A percentile compares a stretch with the other conserved stretches of the same genome.
Conservation (phyloP, 2,329 filamentous ascomycete genomes). For the Fusarium chlamydosporum region DNA sequence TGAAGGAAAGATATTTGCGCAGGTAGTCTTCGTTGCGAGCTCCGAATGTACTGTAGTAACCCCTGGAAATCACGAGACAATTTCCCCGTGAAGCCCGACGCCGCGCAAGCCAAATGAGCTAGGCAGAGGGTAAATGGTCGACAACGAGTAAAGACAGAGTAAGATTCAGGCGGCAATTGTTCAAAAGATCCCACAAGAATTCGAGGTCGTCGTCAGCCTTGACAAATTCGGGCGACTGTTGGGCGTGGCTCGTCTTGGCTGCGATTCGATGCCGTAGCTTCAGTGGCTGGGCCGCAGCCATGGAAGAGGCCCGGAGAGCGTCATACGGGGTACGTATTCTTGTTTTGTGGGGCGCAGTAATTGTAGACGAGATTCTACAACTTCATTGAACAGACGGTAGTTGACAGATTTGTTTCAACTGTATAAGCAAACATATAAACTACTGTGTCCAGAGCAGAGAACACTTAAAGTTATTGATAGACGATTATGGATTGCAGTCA, state of each 20-base stretch:
- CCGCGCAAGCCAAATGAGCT: slow-evolving; percentile 34
- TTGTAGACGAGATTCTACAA: slow-evolving; percentile 8
- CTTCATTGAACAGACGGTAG: slow-evolving; percentile 1
- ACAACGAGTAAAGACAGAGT: slow-evolving; percentile 1
- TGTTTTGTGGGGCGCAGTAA: slow-evolving; percentile 33
- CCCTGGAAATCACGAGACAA: slow-evolving; percentile 51
- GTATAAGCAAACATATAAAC: too few relatives aligned
- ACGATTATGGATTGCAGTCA: background rate
- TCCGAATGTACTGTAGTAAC: slow-evolving; percentile 26
- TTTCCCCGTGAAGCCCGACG: slow-evolving; percentile 42
- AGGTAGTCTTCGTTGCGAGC: slow-evolving; percentile 22
- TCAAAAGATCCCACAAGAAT: slow-evolving; percentile 16
- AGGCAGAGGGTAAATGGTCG: slow-evolving; percentile 10
- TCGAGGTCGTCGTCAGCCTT: slow-evolving; percentile 50
- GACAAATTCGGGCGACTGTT: slow-evolving; percentile 45
- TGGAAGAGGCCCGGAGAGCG: slow-evolving; percentile 33
- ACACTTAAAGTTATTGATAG: too few relatives aligned
- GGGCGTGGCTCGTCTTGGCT: slow-evolving; percentile 42
- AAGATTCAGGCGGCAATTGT: slow-evolving; percentile 4
- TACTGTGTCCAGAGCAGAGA: too few relatives aligned
- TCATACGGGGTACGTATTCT: slow-evolving; percentile 48
- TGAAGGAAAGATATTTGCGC: slow-evolving; percentile 18
- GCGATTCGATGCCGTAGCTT: slow-evolving; percentile 44
- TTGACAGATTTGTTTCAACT: background rate
- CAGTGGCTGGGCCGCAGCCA: slow-evolving; percentile 44